Evolutionary conservation across 768 basidiomycete genomes (phyloP).

Genomic region (Lactifluus echinatus): DNA sequence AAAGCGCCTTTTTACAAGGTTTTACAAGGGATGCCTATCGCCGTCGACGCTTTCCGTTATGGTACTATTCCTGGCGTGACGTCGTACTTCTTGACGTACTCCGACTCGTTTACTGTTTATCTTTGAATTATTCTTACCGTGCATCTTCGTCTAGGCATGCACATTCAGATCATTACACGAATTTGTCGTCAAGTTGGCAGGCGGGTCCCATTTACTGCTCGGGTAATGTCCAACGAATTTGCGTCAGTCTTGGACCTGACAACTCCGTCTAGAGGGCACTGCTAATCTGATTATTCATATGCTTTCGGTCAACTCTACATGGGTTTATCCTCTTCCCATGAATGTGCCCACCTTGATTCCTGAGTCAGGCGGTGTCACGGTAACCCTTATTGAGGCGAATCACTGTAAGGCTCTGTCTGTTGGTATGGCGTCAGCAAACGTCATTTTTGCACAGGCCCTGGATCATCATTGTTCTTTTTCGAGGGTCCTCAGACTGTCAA

Average conservation of each 20-base stretch:
- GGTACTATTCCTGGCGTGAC: conserved; percentile 83
- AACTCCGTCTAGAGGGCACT: conserved; percentile 47
- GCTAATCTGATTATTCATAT: conserved; percentile 89
- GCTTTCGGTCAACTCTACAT: conserved; percentile 80
- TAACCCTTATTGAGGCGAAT: conserved; percentile 96
- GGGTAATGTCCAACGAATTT: conserved; percentile 24
- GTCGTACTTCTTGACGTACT: conserved; percentile 85
- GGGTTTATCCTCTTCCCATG: conserved; percentile 84
- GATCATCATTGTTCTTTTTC: conserved; percentile 89
- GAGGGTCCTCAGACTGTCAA: conserved; percentile 86
- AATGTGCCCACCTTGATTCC: conserved; percentile 68
- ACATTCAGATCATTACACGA: conserved; percentile 96
- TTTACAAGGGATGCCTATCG: conserved; percentile 93
- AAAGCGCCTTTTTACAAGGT: conserved; percentile 95
- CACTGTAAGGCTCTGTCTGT: conserved; percentile 51
- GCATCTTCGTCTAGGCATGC: conserved; percentile 58
- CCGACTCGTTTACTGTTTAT: background rate
- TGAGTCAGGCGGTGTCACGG: conserved; percentile 73
- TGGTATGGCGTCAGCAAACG: background rate
- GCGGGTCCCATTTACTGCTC: conserved; percentile 96
- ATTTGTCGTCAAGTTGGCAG: conserved; percentile 80
- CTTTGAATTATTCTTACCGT: background rate
- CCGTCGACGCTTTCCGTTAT: conserved; percentile 96
- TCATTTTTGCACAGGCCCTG: conserved; percentile 43
- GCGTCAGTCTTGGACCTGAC: background rate